Percentiles rank a stretch among this genome's conserved stretches.
Conservation (phyloP, 345 rosid genomes). For the Pistacia vera region DNA sequence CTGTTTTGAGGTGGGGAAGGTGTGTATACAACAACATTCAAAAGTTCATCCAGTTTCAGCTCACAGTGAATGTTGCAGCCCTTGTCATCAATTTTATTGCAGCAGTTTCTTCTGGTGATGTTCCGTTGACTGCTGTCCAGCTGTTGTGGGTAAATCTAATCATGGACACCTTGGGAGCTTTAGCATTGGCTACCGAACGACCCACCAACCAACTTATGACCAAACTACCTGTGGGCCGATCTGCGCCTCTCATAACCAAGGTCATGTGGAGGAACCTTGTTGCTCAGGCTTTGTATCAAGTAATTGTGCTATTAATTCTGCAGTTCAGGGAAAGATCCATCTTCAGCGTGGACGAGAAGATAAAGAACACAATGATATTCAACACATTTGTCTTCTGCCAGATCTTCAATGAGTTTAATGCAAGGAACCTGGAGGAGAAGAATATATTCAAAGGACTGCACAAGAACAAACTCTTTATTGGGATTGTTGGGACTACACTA, state of each 20-base stretch:
- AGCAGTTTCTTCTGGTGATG: slow-evolving; percentile 38
- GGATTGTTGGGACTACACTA: slow-evolving; percentile 33
- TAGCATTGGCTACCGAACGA: slow-evolving; percentile 41
- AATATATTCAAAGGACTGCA: slow-evolving; percentile 44
- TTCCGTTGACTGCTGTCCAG: slow-evolving; percentile 48
- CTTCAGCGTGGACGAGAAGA: slow-evolving; percentile 26
- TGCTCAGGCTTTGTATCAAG: slow-evolving; percentile 44
- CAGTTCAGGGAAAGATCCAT: slow-evolving; percentile 38
- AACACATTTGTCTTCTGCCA: slow-evolving; percentile 41
- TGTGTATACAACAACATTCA: slow-evolving; percentile 49
- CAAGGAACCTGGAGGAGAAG: slow-evolving; percentile 44
- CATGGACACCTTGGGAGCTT: slow-evolving; percentile 48
- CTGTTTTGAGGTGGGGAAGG: slow-evolving; percentile 45
- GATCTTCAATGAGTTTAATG: slow-evolving; percentile 43
- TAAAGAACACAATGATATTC: slow-evolving; percentile 41
- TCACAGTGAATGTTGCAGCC: slow-evolving; percentile 43
- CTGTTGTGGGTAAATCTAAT: slow-evolving; percentile 49
- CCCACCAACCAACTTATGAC: slow-evolving; percentile 41
- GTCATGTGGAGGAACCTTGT: slow-evolving; percentile 49
- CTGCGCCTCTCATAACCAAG: slow-evolving; percentile 39
- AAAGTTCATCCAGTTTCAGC: slow-evolving; percentile 50
- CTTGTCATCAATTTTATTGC: slow-evolving; percentile 42
- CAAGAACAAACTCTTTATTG: slow-evolving; percentile 34
- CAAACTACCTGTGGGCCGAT: slow-evolving; percentile 39
- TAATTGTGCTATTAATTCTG: slow-evolving; percentile 30